Base-by-base conservation (phyloP, 352 stramenopile species). In the Phytophthora litchii region DNA sequence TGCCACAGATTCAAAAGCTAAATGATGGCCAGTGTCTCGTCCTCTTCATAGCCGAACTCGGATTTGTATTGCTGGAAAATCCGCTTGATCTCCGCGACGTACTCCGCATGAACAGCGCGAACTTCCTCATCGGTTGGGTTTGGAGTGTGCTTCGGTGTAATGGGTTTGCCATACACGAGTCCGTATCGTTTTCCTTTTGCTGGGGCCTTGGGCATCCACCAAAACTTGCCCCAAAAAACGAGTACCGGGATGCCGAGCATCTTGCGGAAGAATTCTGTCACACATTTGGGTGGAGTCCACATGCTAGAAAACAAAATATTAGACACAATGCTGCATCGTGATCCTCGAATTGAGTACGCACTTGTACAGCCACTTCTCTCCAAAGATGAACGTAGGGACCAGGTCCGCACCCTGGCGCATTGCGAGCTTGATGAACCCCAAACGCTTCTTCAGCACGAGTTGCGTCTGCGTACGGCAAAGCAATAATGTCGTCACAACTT, bases 281-380 rank as follows among this genome's bases (percentile, higher is more conserved):
- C 44, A 31, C 36, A 38, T 40, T 64, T 49, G 3, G 68, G 64
- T 13, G 68, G 68, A 21, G 53, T 74, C 68, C 68, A 77, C 25
- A 69, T 58, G 50, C 68, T 74, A 44, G 3, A 58, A 49, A 4
- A 20, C 17, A 13, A 46, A 31, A 10, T 17, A 2, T 11, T 38
- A 11, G 4, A 16, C 23, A 37, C 13, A 12, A 36, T 19, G 23
- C 23, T 27, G 23, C 23, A 27, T 21, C 21, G 32, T 25, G 21
- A 25, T 10, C 21, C 1, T 1, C 10, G 16, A 14, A 0, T 9
- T 8, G 9, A 23, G 3, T 21, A 54, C 61, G 12, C 37, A 75
- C 61, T 75, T 65, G 69, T 76, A 77, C 37, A 78, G 48, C 72
- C 72, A 81, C 34, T 81, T 80, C 42, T 81, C 72, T 21, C 72